Evolutionary conservation across 2,329 filamentous ascomycete species (phyloP).

Genomic region (Rosellinia necatrix): DNA sequence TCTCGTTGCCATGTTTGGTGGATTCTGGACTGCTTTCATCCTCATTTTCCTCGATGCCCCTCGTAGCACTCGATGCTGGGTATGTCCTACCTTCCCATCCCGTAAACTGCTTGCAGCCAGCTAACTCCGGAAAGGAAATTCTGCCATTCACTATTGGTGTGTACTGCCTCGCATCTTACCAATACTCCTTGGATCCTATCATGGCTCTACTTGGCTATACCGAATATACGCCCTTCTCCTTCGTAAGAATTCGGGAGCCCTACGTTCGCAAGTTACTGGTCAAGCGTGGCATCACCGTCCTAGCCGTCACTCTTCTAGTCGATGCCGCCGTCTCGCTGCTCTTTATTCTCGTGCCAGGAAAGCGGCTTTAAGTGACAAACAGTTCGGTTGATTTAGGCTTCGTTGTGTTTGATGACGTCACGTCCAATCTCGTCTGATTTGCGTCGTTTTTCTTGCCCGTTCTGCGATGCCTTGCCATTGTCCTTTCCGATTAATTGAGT

Average conservation of each 20-base stretch:
- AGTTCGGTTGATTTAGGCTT: not conserved
- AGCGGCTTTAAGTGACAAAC: conserved; percentile 61
- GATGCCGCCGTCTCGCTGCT: conserved; percentile 83
- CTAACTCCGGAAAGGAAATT: conserved; percentile 56
- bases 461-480: not conserved
- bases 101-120: not conserved
- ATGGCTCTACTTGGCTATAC: conserved; percentile 88
- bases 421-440: conserved; percentile 28
- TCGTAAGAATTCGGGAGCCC: conserved; percentile 84
- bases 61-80: conserved; percentile 79
- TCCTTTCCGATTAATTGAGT: conserved; percentile 10
- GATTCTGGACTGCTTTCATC: conserved; percentile 91
- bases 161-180: conserved; percentile 87
- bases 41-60: conserved; percentile 87
- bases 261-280: conserved; percentile 86
- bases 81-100: conserved; percentile 53
- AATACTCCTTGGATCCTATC: conserved; percentile 92
- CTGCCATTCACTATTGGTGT: conserved; percentile 90
- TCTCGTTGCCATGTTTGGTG: conserved; percentile 84
- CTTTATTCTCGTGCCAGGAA: conserved; percentile 95
- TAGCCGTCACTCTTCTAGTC: conserved; percentile 74
- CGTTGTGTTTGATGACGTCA: conserved; percentile 34
- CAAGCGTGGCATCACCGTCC: conserved; percentile 81
- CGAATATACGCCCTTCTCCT: conserved; percentile 96
- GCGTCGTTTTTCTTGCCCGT: conserved; percentile 5